A percentile compares a stretch with the other conserved stretches of the same genome.
These are phyloP conservation scores for Alternaria alternata DNA, from an alignment of 2,329 filamentous ascomycete species.

Conservation along the genomic window DNA sequence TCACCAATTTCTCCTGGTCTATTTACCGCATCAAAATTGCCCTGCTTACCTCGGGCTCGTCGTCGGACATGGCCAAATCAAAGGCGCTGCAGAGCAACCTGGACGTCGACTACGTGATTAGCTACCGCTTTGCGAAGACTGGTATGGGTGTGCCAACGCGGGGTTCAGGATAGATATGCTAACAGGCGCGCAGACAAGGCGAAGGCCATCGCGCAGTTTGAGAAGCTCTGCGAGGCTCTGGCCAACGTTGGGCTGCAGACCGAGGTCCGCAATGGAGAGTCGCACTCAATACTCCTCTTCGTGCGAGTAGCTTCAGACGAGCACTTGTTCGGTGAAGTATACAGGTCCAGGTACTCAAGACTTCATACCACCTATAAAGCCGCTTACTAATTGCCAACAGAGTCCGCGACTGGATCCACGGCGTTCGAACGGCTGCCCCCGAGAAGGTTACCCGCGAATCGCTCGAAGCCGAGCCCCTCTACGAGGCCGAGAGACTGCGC, in stretches of 20 bases:
- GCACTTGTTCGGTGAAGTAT: conserved; percentile 80
- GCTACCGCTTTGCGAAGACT: conserved; percentile 74
- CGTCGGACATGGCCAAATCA: conserved; percentile 48
- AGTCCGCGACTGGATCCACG: conserved; percentile 92
- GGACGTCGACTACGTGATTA: conserved; percentile 87
- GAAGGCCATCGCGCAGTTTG: conserved; percentile 77
- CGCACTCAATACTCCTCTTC: conserved; percentile 81
- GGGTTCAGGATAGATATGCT: conserved; percentile 19
- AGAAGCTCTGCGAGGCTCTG: conserved; percentile 78
- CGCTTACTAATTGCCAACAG: conserved; percentile 54
- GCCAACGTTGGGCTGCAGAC: conserved; percentile 82
- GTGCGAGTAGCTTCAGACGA: conserved; percentile 78
- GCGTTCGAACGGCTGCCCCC: conserved; percentile 80
- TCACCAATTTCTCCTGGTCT: conserved; percentile 24
- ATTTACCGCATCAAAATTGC: conserved; percentile 31
- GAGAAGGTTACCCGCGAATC: conserved; percentile 73
- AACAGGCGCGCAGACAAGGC: conserved; percentile 63
- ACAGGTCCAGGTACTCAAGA: conserved; percentile 71
- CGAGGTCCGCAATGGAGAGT: conserved; percentile 83
- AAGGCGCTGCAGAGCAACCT: conserved; percentile 62
- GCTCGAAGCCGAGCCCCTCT: conserved; percentile 77
- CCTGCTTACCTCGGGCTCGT: conserved; percentile 28
- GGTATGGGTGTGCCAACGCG: conserved; percentile 57
- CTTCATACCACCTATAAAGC: background rate
- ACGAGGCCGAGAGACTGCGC: conserved; percentile 86